A percentile compares a stretch with the other conserved stretches of the same genome.
Evolutionary conservation across 139 green algal genomes (phyloP).

Genomic region (Bryopsis sp.): DNA sequence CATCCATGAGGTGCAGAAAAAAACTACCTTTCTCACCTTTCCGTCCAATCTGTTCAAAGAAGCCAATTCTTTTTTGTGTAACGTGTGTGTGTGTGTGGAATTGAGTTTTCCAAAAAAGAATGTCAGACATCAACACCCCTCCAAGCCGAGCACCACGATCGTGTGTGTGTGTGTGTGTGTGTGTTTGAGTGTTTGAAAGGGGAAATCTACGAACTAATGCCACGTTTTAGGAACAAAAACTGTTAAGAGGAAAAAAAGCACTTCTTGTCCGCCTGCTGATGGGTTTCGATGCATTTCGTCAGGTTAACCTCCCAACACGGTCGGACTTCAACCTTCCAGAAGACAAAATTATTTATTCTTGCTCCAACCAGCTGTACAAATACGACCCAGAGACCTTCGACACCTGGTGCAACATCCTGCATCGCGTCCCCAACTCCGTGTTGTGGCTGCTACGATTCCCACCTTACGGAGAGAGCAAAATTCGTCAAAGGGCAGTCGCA

Average conservation of each 20-base stretch:
- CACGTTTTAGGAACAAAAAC: too few species aligned
- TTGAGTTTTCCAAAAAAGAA: too few species aligned
- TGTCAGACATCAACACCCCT: too few species aligned
- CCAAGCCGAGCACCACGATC: too few species aligned
- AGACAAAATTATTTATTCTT: conserved; percentile 68
- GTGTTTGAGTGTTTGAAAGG: too few species aligned
- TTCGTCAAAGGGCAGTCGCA: conserved; percentile 27
- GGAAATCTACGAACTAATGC: too few species aligned
- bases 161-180: too few species aligned
- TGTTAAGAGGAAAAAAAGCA: conserved; percentile 8
- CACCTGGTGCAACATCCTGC: conserved; percentile 72
- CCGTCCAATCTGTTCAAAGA: too few species aligned
- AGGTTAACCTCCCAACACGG: conserved; percentile 22
- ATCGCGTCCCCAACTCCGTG: conserved; percentile 54
- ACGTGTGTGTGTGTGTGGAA: too few species aligned
- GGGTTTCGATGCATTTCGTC: conserved; percentile 46
- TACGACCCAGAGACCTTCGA: conserved; percentile 77
- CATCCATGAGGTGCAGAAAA: neutral
- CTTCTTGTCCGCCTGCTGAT: conserved; percentile 2
- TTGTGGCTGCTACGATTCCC: conserved; percentile 91
- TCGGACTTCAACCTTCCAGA: conserved; percentile 59
- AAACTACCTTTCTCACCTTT: neutral
- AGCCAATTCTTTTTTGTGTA: too few species aligned
- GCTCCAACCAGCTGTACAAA: conserved; percentile 90
- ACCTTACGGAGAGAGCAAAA: conserved; percentile 58